Evolutionary conservation across 2,329 filamentous ascomycete genomes (phyloP).

Genomic region (Clonostachys chloroleuca): DNA sequence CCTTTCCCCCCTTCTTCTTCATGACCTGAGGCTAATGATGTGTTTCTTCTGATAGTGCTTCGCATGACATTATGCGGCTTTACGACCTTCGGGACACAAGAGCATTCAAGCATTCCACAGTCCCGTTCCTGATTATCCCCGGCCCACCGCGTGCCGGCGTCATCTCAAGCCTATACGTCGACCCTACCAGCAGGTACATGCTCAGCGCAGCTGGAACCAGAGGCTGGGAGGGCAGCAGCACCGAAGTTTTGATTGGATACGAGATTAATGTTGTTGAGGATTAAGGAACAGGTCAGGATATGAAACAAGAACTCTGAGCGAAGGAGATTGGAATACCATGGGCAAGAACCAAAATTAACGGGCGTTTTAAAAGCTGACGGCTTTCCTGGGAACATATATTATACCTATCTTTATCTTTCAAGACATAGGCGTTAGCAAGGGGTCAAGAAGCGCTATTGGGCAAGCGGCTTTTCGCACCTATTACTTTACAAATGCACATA

Average conservation of each 20-base stretch:
- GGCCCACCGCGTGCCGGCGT: conserved; percentile 80
- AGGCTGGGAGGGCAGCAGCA: conserved; percentile 89
- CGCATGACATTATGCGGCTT: conserved; percentile 86
- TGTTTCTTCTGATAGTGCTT: conserved; percentile 56
- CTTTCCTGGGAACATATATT: too few species aligned
- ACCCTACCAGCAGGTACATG: conserved; percentile 86
- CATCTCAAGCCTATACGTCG: conserved; percentile 80
- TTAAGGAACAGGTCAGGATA: not conserved
- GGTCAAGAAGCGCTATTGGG: too few species aligned
- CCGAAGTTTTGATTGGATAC: conserved; percentile 90
- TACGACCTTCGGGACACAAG: conserved; percentile 77
- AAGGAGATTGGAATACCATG: too few species aligned
- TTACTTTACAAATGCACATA: too few species aligned
- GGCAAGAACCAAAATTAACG: too few species aligned
- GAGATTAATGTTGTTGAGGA: conserved; percentile 57
- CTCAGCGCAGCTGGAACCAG: conserved; percentile 86
- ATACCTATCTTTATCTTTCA: too few species aligned
- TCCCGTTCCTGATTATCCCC: conserved; percentile 94
- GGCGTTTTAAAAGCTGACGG: too few species aligned
- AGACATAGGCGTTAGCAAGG: too few species aligned
- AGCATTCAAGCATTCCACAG: conserved; percentile 66
- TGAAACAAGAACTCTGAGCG: not conserved
- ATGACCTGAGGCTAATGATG: not conserved
- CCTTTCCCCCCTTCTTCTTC: conserved; percentile 12
- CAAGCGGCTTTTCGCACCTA: too few species aligned